A percentile compares a stretch with the other conserved stretches of the same genome.
These are phyloP conservation scores for Endothia cerciana DNA, from an alignment of 2,329 filamentous ascomycete species.

Conservation along the genomic window DNA sequence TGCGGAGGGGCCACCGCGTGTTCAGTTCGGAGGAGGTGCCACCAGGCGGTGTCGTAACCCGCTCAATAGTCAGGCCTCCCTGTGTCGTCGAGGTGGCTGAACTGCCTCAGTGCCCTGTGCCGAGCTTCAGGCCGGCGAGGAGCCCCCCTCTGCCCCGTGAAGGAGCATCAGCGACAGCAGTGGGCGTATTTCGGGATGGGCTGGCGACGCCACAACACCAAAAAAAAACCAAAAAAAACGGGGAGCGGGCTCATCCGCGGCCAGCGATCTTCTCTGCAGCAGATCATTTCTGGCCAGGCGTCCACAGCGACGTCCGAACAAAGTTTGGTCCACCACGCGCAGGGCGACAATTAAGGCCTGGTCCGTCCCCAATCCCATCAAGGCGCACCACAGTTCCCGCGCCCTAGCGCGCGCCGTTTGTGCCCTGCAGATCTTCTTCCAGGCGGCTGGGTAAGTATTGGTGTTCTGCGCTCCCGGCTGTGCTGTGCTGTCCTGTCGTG, in stretches of 20 bases:
- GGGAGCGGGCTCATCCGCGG: constrained; percentile 8
- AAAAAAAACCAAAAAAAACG: background rate
- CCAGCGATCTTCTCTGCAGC: background rate
- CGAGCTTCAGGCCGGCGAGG: background rate
- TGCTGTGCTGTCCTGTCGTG: background rate
- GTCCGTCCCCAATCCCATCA: background rate
- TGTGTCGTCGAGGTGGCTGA: background rate
- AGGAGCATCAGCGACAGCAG: constrained; percentile 3
- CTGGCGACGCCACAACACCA: background rate
- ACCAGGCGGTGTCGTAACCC: background rate
- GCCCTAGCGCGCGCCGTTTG: background rate
- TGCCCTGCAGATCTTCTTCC: background rate
- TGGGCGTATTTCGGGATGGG: background rate
- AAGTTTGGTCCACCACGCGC: constrained; percentile 7
- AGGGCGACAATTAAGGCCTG: background rate
- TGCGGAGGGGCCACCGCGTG: background rate
- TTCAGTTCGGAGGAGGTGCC: background rate
- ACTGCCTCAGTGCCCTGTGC: background rate
- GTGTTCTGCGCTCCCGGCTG: background rate
- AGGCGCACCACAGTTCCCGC: background rate
- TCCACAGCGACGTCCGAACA: background rate
- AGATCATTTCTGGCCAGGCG: background rate
- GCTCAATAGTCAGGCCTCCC: background rate
- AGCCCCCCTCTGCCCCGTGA: background rate
- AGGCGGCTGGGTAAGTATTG: constrained; percentile 3